Evolutionary conservation across 1,284 basidiomycete genomes (phyloP).

Genomic region (Ustilago vetiveriae): DNA sequence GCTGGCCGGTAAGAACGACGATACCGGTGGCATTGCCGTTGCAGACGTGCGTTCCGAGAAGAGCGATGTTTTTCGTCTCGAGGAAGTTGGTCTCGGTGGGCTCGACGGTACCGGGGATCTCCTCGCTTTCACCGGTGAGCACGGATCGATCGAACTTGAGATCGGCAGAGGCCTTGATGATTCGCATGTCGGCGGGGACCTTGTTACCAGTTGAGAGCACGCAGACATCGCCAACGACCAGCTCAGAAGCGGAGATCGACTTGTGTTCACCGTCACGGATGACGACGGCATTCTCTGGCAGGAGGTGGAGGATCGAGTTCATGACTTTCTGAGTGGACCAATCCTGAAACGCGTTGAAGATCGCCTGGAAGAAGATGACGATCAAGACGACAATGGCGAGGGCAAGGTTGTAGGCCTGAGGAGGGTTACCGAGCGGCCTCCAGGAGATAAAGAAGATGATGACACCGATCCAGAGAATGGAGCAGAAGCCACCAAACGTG

Average conservation of each 20-base stretch:
- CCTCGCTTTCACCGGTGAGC: conserved; percentile 74
- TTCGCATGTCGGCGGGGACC: conserved; percentile 70
- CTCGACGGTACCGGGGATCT: conserved; percentile 72
- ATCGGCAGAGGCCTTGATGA: conserved; percentile 70
- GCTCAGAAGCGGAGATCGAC: conserved; percentile 73
- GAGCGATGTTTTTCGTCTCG: conserved; percentile 73
- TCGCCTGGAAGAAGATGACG: conserved; percentile 69
- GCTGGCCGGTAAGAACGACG: conserved; percentile 73
- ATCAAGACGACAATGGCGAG: conserved; percentile 68
- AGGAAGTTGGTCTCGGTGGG: conserved; percentile 71
- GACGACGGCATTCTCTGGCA: conserved; percentile 72
- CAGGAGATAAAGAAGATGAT: conserved; percentile 72
- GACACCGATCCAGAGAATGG: conserved; percentile 72
- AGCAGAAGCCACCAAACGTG: conserved; percentile 73
- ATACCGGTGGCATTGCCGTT: conserved; percentile 72
- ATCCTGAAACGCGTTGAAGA: conserved; percentile 71
- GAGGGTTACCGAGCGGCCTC: conserved; percentile 71
- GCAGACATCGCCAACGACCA: conserved; percentile 78
- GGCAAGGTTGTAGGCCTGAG: conserved; percentile 72
- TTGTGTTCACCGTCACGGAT: conserved; percentile 74
- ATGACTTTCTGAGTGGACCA: conserved; percentile 49
- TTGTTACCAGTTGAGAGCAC: conserved; percentile 68
- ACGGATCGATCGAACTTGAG: conserved; percentile 75
- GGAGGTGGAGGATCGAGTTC: conserved; percentile 71
- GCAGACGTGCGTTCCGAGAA: conserved; percentile 75